Evolutionary conservation across 2,329 filamentous ascomycete species (phyloP), one percentile per base, ranked within the genome.

Genomic region (Fusarium metavorans): DNA sequence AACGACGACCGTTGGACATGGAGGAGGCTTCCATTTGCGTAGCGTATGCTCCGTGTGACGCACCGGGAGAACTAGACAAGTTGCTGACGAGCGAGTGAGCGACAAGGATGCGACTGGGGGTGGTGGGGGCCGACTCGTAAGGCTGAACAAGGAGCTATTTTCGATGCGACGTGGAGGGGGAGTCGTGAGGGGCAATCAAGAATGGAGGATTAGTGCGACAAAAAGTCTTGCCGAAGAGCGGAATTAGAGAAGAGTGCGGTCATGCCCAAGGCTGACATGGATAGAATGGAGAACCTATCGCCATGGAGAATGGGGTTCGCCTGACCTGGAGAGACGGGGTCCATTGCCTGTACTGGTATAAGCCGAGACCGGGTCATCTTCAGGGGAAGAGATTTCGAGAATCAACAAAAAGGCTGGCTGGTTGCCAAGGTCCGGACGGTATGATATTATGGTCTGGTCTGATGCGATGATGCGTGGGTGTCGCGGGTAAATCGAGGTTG

Each of bases 141-240:
- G 76, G 76, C 76, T 78, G 76, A 78, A 78, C 75, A 78, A 71
- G 73, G 67, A 75, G 67, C 68, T 70, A 72, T 72, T 74, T 72
- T 75, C 52, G 69, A 67, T 56, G 50, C 48, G 48, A 54, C 48
- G 48, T 54, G 30, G 50, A 43, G 37, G 61, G 61, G 25, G 20
- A 45, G 41, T 27, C 23, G 27, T 64, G 61, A 64, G 61, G 48
- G 61, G 59, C 59, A 54, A 62, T 62, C 57, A 27, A 58, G 56
- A 39, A 54, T 54, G 56, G 35, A 58, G 23, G 16, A 58, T 45
- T 73, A 67, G 54, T 68, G 35, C 41, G 27, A 48, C 50, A 70
- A 18, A 48, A 48, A 61, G 64, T 61, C 56, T 65, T 34, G 54
- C 61, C 43, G 43, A 70, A 66, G 54, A 63, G 72, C 68, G 68